Percentiles rank a stretch among this genome's conserved stretches.
These are phyloP conservation scores for Tricholomella constricta DNA, from an alignment of 768 basidiomycete genomes.

Conservation along the genomic window DNA sequence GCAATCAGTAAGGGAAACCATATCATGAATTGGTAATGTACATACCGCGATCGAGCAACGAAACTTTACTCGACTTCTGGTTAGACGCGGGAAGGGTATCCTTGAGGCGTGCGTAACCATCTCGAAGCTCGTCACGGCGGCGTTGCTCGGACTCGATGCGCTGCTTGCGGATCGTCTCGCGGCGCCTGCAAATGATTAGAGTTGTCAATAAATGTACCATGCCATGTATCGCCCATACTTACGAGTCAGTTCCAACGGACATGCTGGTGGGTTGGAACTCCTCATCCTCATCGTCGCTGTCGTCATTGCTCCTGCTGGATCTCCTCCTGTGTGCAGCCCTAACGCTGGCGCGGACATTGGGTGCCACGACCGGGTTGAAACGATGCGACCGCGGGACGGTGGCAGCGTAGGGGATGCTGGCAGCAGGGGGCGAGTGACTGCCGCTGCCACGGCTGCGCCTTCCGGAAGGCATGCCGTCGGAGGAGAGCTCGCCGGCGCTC, in stretches of 20 bases:
- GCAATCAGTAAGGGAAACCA: constrained; percentile 13
- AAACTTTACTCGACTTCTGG: constrained; percentile 93
- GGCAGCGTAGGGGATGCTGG: constrained; percentile 50
- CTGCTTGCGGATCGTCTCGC: constrained; percentile 89
- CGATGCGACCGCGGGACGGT: constrained; percentile 75
- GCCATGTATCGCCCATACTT: constrained; percentile 23
- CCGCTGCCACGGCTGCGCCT: constrained; percentile 73
- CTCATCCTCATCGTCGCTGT: constrained; percentile 73
- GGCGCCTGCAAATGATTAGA: constrained; percentile 48
- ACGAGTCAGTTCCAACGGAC: constrained; percentile 54
- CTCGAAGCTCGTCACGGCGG: constrained; percentile 88
- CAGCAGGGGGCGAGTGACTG: constrained; percentile 48
- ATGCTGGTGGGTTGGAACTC: constrained; percentile 62
- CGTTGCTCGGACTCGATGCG: constrained; percentile 94
- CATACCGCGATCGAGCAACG: constrained; percentile 81
- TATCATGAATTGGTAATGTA: constrained; percentile 10
- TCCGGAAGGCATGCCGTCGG: constrained; percentile 68
- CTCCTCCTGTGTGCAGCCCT: constrained; percentile 46
- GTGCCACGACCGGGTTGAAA: constrained; percentile 71
- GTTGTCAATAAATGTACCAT: not conserved
- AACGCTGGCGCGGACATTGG: constrained; percentile 57
- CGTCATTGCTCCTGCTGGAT: constrained; percentile 57
- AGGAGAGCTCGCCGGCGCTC: constrained; percentile 70
- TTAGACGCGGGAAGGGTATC: constrained; percentile 86
- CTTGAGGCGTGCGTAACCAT: constrained; percentile 90